Evolutionary conservation across 495 filamentous ascomycete species (phyloP), one percentile per base, ranked within the genome.

Genomic region (Pyronema domesticum): DNA sequence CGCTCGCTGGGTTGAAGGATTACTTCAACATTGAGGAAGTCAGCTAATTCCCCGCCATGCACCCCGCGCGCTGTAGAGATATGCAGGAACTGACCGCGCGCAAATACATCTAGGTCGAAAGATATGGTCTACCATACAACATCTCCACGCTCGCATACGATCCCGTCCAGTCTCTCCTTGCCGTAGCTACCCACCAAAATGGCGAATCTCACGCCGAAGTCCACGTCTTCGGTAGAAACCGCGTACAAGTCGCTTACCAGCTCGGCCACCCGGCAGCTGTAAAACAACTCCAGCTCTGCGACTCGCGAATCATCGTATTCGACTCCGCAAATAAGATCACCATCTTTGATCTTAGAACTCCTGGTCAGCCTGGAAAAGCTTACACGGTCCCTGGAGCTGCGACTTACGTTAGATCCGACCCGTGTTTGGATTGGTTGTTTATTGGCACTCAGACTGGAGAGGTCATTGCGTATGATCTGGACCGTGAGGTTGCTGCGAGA

Each of bases 141-240:
- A 67, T 64, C 61, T 80, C 80, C 58, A 79, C 76, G 19, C 63
- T 96, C 43, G 81, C 89, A 58, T 95, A 93, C 72, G 87, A 95
- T 57, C 89, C 91, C 5, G 74, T 93, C 18, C 91, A 96, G 66
- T 94, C 88, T 15, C 80, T 98, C 33, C 73, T 98, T 34, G 91
- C 88, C n/a, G 76, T 96, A 46, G 91, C 87, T 23, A 96, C 93
- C 46, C 80, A 78, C 65, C 83, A 85, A 68, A 83, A 83, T 37
- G 75, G 80, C 57, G 87, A 77, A 55, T 83, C 84, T 52, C 76
- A 76, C 39, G 84, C 85, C 17, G 79, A 85, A 67, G 87, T 98
- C 65, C 91, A 91, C 68, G 72, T 98, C 60, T 95, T 91, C 62
- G 91, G 91, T 11, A 83, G 86, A 68, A 77, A 73, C 37, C 81